Conservation (phyloP, 2,329 filamentous ascomycete species). For the Periglandula ipomoeae region DNA sequence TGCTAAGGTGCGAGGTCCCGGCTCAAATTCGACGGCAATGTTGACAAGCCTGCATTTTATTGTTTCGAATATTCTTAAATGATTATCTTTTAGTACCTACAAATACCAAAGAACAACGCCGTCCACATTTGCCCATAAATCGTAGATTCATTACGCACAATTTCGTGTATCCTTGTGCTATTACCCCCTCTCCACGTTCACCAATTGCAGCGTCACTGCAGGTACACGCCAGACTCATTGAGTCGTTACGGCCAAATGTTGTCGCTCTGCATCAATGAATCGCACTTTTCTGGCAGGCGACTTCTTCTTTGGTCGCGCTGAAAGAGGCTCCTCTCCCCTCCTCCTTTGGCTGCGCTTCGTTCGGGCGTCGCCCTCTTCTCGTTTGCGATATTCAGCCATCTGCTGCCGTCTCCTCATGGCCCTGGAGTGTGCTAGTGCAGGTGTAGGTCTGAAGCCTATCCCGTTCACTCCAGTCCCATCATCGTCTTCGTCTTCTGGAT, state of each 20-base stretch:
- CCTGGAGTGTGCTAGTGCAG: slow-evolving; percentile 49
- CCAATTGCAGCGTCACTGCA: neutral
- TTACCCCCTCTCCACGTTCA: neutral
- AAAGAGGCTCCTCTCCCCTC: slow-evolving; percentile 22
- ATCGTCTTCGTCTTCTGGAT: slow-evolving; percentile 55
- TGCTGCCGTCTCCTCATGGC: slow-evolving; percentile 49
- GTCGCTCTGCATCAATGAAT: slow-evolving; percentile 31
- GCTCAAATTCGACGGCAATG: too few species aligned
- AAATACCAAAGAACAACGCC: too few species aligned
- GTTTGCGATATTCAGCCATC: slow-evolving; percentile 51
- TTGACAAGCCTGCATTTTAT: too few species aligned
- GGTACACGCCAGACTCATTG: slow-evolving; percentile 9
- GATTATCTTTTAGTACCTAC: neutral
- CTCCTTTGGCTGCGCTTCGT: slow-evolving; percentile 45
- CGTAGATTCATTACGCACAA: neutral
- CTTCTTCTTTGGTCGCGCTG: slow-evolving; percentile 17
- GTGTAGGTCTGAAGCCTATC: slow-evolving; percentile 56
- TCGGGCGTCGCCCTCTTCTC: slow-evolving; percentile 52
- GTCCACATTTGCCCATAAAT: neutral
- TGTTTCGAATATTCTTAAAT: too few species aligned
- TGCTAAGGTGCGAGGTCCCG: too few species aligned
- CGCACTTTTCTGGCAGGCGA: slow-evolving; percentile 26
- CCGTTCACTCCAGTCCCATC: slow-evolving; percentile 60
- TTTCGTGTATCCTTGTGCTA: neutral
- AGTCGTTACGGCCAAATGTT: slow-evolving; percentile 21